Base-by-base conservation (phyloP, 176 grass and related monocot species). In the Oryza nivara region DNA sequence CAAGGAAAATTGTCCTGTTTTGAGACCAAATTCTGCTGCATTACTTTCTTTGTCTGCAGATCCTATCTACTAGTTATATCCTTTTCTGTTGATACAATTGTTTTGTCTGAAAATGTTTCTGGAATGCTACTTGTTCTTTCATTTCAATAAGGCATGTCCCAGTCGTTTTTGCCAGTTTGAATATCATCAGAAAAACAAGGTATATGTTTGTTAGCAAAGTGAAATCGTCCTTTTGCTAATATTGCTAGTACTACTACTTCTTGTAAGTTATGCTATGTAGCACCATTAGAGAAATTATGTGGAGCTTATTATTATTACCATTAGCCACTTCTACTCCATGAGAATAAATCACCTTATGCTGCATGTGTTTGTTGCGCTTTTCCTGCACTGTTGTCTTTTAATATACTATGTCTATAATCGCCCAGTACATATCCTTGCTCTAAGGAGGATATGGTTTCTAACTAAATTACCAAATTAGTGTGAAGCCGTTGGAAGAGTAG, bases 401-500 rank as follows among this genome's bases (percentile, higher is more conserved):
- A 85, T 61, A 36, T 70, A 28, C 7, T 41, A 4, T 41, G 40
- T 41, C 40, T 70, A 28, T 26, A 68, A 38, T 68, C 17, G 35
- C 25, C 22, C 41, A 69, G 34, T 61, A 12, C 64, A 74, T 79
- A 48, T 63, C 30, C 16, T 80, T 69, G 16, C 46, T 84, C 58
- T 20, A 84, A 84, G 15, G 14, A 12, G 23, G 23, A 23, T 23
- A 77, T 88, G 25, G 2, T 78, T 76, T 52, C 77, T 89, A 45
- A 70, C 76, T 73, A 60, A 78, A 67, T 83, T 25, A 85, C 19
- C 73, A 40, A 83, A 85, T 76, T 80, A 98, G 96, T 98, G 96
- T 79, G 91, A 95, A 90, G 88, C 91, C 88, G 96, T 98, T 77
- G 95, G 96, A 86, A 88, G 89, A 90, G 96, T 98, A 70, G 96